These are phyloP conservation scores for Zanthoxylum bungeanum DNA, from an alignment of 345 rosid genomes.

Conservation along the genomic window DNA sequence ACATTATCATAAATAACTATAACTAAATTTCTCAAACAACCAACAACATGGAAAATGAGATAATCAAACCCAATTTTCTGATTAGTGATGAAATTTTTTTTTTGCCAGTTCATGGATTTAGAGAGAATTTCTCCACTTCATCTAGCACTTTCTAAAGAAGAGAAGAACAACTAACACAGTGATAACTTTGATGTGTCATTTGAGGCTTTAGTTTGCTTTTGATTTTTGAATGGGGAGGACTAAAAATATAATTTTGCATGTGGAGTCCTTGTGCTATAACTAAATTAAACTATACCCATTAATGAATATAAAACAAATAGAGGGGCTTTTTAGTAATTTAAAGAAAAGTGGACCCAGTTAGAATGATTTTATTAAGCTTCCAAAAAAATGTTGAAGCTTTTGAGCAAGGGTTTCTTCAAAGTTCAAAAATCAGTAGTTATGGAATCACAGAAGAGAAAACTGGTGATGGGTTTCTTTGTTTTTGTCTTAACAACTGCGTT, in stretches of 20 bases:
- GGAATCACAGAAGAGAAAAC: slow-evolving; percentile 35
- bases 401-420: background rate
- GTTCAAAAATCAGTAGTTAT: slow-evolving; percentile 23
- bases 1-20: background rate
- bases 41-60: too few relatives aligned
- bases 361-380: background rate
- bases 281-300: background rate
- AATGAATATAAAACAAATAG: background rate
- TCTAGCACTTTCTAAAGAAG: background rate
- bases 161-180: too few relatives aligned
- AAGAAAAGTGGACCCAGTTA: background rate
- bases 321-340: background rate
- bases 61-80: background rate
- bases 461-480: slow-evolving; percentile 30
- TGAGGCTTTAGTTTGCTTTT: background rate
- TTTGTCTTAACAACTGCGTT: slow-evolving; percentile 26
- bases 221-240: background rate
- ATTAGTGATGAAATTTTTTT: background rate
- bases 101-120: background rate
- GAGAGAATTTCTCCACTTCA: background rate
- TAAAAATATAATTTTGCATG: background rate
- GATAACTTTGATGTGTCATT: background rate
- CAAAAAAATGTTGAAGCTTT: background rate
- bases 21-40: background rate
- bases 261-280: background rate